A percentile compares a stretch with the other conserved stretches of the same genome.
Conservation (phyloP, 306 rosid species). For the Fragaria vesca region DNA sequence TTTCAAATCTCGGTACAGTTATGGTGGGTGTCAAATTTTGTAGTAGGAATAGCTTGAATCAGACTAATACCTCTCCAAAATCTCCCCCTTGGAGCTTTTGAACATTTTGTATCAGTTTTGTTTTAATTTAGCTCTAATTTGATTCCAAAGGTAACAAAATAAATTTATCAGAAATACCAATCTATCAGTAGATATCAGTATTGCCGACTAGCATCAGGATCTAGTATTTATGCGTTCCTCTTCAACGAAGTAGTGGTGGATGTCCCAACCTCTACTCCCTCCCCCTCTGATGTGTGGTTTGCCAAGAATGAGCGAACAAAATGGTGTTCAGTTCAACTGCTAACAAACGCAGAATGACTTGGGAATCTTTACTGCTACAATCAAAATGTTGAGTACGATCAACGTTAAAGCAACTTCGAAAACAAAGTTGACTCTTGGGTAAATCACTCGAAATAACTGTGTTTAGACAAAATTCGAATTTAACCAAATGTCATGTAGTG, state of each 20-base stretch:
- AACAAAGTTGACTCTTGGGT: no score
- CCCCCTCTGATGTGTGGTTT: background rate
- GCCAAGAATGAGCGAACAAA: background rate
- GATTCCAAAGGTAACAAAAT: background rate
- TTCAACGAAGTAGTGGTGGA: background rate
- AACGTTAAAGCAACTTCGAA: no score
- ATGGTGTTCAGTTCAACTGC: background rate
- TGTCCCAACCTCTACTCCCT: background rate
- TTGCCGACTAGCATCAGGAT: background rate
- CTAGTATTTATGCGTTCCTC: background rate
- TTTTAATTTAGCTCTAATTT: background rate
- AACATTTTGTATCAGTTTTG: background rate
- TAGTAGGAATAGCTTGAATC: background rate
- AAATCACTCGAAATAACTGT: no score
- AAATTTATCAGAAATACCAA: background rate
- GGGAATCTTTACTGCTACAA: no score
- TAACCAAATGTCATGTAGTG: no score
- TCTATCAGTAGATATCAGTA: background rate
- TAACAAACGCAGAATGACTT: no score
- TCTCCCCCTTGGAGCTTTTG: background rate
- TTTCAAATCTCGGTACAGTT: background rate
- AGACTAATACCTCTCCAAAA: background rate
- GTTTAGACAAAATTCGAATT: no score
- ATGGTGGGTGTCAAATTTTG: conserved; percentile 4
- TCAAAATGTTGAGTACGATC: no score